These are phyloP conservation scores for Fagopyrum esculentum DNA, from an alignment of 148 eudicot species.

Conservation along the genomic window DNA sequence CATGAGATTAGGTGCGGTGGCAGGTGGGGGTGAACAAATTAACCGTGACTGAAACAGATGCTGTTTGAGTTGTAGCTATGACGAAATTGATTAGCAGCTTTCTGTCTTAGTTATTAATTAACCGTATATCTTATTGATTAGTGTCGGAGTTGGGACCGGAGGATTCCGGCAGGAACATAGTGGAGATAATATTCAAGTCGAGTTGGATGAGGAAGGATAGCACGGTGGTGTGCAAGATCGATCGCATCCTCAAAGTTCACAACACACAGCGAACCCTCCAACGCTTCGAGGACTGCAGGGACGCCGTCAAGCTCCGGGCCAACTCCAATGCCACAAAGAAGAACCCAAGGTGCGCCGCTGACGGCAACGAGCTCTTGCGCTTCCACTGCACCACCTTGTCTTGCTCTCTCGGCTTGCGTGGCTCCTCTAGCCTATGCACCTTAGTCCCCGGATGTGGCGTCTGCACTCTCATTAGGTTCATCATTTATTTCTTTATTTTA, in stretches of 20 bases:
- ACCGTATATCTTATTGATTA: too few species aligned
- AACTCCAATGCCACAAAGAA: slow-evolving; percentile 32
- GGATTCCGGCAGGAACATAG: slow-evolving; percentile 92
- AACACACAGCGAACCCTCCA: slow-evolving; percentile 86
- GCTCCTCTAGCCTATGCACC: slow-evolving; percentile 62
- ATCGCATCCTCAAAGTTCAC: slow-evolving; percentile 87
- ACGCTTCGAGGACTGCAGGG: slow-evolving; percentile 89
- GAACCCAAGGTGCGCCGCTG: slow-evolving; percentile 91
- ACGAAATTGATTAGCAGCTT: too few species aligned
- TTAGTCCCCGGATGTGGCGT: slow-evolving; percentile 66
- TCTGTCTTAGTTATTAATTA: too few species aligned
- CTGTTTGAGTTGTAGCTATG: too few species aligned
- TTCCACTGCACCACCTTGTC: slow-evolving; percentile 64
- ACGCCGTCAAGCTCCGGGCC: slow-evolving; percentile 58
- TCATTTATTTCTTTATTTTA: neutral
- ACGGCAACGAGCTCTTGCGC: slow-evolving; percentile 85
- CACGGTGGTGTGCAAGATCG: slow-evolving; percentile 63
- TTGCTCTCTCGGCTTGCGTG: slow-evolving; percentile 80
- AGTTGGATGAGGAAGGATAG: slow-evolving; percentile 85
- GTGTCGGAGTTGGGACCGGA: slow-evolving; percentile 88
- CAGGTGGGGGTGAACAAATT: too few species aligned
- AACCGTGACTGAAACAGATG: too few species aligned
- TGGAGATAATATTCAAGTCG: slow-evolving; percentile 94
- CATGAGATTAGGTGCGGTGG: too few species aligned
- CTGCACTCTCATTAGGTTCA: slow-evolving; percentile 56